Percentiles rank a stretch among this genome's conserved stretches.
These are phyloP conservation scores for Phytophthora cactorum DNA, from an alignment of 352 stramenopile species.

Conservation along the genomic window DNA sequence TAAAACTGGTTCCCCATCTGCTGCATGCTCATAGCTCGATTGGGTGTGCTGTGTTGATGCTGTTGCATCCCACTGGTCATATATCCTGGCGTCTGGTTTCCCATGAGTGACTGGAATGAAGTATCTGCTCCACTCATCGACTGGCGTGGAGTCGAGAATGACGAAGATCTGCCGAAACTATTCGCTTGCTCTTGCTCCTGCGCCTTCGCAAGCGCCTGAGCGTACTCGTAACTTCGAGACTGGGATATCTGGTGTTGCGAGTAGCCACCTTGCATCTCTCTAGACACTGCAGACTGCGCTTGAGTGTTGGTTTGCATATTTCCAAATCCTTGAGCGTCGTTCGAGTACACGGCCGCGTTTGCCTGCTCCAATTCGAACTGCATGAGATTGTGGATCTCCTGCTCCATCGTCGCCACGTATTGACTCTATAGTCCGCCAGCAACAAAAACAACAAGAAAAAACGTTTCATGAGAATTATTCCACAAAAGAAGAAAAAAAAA, in stretches of 20 bases:
- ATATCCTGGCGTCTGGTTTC: conserved; percentile 34
- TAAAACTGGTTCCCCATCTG: conserved; percentile 29
- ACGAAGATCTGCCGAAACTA: conserved; percentile 3
- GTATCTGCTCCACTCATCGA: conserved; percentile 31
- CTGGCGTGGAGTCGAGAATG: conserved; percentile 25
- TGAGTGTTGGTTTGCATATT: conserved; percentile 14
- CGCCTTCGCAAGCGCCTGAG: conserved; percentile 40
- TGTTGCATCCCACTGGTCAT: conserved; percentile 20
- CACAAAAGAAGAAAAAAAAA: conserved; percentile 21
- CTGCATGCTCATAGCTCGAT: conserved; percentile 22
- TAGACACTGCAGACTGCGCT: conserved; percentile 6
- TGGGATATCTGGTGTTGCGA: conserved; percentile 34
- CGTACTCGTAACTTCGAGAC: conserved; percentile 38
- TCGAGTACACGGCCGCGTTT: conserved; percentile 18
- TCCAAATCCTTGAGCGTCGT: conserved; percentile 25
- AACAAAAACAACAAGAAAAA: conserved; percentile 8
- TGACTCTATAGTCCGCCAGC: conserved; percentile 43
- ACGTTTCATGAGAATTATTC: conserved; percentile 16
- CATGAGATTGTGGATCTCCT: conserved; percentile 72
- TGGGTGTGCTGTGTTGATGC: conserved; percentile 22
- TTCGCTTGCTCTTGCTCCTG: conserved; percentile 27
- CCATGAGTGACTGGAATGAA: conserved; percentile 53
- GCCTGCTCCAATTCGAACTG: conserved; percentile 47
- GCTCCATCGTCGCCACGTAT: conserved; percentile 61
- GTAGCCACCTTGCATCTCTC: conserved; percentile 26